Conservation (phyloP, 2,329 filamentous ascomycete genomes). For the Alternaria ventricosa region DNA sequence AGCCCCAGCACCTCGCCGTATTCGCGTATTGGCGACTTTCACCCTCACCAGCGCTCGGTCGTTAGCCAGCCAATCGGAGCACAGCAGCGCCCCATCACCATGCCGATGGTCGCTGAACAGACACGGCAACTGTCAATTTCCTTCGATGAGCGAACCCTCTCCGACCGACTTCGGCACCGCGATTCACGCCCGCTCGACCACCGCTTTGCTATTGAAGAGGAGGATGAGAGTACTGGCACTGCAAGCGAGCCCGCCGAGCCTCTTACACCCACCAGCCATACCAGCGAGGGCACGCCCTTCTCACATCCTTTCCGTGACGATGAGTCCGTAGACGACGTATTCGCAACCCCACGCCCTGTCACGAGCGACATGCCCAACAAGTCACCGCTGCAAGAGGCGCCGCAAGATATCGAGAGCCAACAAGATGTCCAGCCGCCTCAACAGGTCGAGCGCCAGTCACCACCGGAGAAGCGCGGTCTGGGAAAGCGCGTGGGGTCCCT, state of each 20-base stretch:
- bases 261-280: slow-evolving; percentile 47
- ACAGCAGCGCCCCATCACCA: slow-evolving; percentile 17
- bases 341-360: slow-evolving; percentile 22
- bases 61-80: slow-evolving; percentile 16
- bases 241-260: slow-evolving; percentile 49
- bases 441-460: slow-evolving; percentile 12
- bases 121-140: slow-evolving; percentile 25
- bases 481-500: slow-evolving; percentile 43
- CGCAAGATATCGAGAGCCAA: neutral
- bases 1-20: slow-evolving; percentile 13
- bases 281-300: slow-evolving; percentile 39
- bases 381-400: slow-evolving; percentile 5
- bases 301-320: slow-evolving; percentile 40
- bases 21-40: slow-evolving; percentile 7
- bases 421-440: neutral
- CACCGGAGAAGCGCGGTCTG: slow-evolving; percentile 37
- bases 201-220: slow-evolving; percentile 44
- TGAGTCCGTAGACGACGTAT: slow-evolving; percentile 28
- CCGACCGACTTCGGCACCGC: slow-evolving; percentile 30
- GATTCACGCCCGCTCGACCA: slow-evolving; percentile 37
- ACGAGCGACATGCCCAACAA: slow-evolving; percentile 9
- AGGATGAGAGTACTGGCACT: slow-evolving; percentile 49
- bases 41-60: slow-evolving; percentile 1
- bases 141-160: slow-evolving; percentile 28
- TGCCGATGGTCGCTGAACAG: slow-evolving; percentile 30